Conservation (phyloP, 108 stramenopile species). For the Craspedostauros australis region DNA sequence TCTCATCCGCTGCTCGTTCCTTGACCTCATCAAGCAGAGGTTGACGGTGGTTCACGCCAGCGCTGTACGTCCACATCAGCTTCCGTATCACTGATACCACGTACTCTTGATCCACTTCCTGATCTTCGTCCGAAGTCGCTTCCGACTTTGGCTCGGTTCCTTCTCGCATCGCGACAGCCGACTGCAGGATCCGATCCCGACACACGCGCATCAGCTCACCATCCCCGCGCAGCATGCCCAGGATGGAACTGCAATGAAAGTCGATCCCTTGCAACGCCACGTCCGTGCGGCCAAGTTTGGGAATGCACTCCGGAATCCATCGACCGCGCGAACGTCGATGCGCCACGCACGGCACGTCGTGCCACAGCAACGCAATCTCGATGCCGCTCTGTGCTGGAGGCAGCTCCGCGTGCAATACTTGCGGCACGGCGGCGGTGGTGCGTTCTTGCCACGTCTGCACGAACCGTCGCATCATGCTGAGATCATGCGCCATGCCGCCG, state of each 20-base stretch:
- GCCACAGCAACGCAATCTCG: neutral
- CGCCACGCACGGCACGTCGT: neutral
- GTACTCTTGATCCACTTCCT: neutral
- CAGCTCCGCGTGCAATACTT: neutral
- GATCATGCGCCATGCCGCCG: conserved; percentile 79
- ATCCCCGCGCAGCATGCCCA: conserved; percentile 37
- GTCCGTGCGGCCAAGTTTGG: conserved; percentile 35
- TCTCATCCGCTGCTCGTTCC: neutral
- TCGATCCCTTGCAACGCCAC: conserved; percentile 62
- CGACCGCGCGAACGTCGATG: neutral
- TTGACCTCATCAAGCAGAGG: conserved; percentile 7
- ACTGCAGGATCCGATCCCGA: conserved; percentile 1
- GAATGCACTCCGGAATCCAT: conserved; percentile 10
- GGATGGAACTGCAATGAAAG: conserved; percentile 77
- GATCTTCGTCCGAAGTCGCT: conserved; percentile 3
- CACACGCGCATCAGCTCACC: conserved; percentile 9
- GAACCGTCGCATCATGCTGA: conserved; percentile 55
- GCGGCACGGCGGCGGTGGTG: neutral
- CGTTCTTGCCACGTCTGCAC: conserved; percentile 47
- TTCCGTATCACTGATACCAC: neutral
- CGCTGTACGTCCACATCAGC: conserved; percentile 68
- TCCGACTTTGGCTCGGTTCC: conserved; percentile 7
- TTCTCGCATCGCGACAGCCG: conserved; percentile 1
- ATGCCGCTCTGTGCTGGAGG: neutral
- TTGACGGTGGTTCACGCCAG: conserved; percentile 62